phyloP scores from a whole-genome alignment of 768 basidiomycete species.

The Hericium rajendrae region DNA sequence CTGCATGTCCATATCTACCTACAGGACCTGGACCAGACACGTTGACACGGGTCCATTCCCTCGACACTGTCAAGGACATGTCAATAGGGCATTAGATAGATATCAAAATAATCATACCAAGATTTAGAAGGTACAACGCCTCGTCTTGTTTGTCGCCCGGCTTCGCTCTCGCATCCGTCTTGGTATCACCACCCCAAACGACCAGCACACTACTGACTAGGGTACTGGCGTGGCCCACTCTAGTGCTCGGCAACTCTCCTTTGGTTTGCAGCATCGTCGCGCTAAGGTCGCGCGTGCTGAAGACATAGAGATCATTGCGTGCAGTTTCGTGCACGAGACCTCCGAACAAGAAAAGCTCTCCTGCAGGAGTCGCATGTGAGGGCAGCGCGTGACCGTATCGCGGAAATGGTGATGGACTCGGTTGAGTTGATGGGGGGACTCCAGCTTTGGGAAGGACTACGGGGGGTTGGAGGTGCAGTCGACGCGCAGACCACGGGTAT shows the following conservation, averaged over 20 bases:
- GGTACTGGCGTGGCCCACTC: constrained; percentile 96
- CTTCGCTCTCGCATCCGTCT: constrained; percentile 54
- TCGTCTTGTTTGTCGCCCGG: constrained; percentile 79
- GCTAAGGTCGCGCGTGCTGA: constrained; percentile 70
- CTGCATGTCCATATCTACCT: constrained; percentile 94
- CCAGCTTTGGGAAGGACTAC: constrained; percentile 55
- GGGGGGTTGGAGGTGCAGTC: constrained; percentile 62
- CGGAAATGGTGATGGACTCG: constrained; percentile 87
- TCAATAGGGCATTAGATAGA: neutral
- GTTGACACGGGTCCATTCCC: constrained; percentile 89
- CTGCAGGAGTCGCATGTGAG: constrained; percentile 60
- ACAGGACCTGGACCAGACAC: constrained; percentile 69
- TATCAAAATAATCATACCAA: constrained; percentile 40
- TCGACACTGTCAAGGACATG: constrained; percentile 47
- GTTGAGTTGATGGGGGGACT: constrained; percentile 48
- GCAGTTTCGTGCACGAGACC: constrained; percentile 88
- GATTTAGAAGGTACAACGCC: constrained; percentile 85
- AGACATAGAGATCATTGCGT: constrained; percentile 88
- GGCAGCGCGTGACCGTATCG: constrained; percentile 94
- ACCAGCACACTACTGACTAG: constrained; percentile 93
- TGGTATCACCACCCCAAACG: constrained; percentile 98
- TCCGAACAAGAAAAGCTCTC: constrained; percentile 94
- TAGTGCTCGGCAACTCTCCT: constrained; percentile 78
- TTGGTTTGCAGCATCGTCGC: constrained; percentile 78
- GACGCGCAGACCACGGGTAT: constrained; percentile 79